These are phyloP conservation scores for Rosa multiflora DNA, from an alignment of 306 rosid species.

Conservation along the genomic window DNA sequence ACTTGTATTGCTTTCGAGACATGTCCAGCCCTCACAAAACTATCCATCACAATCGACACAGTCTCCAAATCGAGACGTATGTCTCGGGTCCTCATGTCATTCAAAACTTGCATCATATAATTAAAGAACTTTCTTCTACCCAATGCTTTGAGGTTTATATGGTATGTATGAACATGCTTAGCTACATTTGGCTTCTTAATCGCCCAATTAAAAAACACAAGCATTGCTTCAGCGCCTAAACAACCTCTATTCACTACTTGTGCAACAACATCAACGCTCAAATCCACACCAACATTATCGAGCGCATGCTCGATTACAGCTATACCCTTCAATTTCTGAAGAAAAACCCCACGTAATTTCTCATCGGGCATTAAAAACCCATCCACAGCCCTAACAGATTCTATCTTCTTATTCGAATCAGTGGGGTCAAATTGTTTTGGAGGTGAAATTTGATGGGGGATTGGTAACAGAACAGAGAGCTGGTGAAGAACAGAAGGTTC, in stretches of 20 bases:
- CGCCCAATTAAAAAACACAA: conserved; percentile 77
- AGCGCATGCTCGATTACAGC: conserved; percentile 62
- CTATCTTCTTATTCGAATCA: conserved; percentile 7
- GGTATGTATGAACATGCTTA: conserved; percentile 37
- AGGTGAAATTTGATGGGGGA: neutral
- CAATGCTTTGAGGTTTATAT: conserved; percentile 59
- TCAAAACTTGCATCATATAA: conserved; percentile 44
- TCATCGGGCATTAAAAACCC: conserved; percentile 66
- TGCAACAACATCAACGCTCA: conserved; percentile 45
- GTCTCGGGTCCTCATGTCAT: conserved; percentile 40
- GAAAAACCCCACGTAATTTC: conserved; percentile 75
- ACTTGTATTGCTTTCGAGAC: conserved; percentile 60
- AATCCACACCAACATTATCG: conserved; percentile 38
- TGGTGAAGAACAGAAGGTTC: conserved; percentile 51
- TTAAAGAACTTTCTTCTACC: conserved; percentile 75
- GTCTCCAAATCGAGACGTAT: conserved; percentile 45
- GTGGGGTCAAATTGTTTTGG: conserved; percentile 9
- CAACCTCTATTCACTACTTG: conserved; percentile 57
- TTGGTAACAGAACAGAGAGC: conserved; percentile 50
- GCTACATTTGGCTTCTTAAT: conserved; percentile 52
- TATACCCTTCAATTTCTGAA: conserved; percentile 68
- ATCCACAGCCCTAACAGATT: conserved; percentile 38
- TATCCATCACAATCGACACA: conserved; percentile 60
- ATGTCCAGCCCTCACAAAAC: conserved; percentile 62
- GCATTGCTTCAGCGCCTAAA: conserved; percentile 68